Percentiles rank a stretch among this genome's conserved stretches.
Conservation (phyloP, 768 basidiomycete species). For the Auricularia auricula-judae region DNA sequence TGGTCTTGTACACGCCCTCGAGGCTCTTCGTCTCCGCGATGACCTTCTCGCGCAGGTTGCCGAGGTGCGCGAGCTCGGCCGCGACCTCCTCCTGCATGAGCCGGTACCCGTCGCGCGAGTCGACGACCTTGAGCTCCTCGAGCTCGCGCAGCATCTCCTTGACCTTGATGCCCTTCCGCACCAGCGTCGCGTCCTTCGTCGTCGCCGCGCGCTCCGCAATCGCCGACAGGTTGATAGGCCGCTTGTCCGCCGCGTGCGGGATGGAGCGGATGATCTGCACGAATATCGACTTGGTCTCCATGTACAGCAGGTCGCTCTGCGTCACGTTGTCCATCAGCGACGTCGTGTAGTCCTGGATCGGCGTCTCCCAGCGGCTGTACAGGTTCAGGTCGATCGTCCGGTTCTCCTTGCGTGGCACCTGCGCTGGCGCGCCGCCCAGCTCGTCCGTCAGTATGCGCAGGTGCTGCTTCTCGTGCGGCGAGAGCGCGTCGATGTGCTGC, state of each 20-base stretch:
- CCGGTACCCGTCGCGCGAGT: constrained; percentile 70
- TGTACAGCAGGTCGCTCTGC: constrained; percentile 96
- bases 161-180: constrained; percentile 96
- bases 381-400: constrained; percentile 82
- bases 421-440: constrained; percentile 82
- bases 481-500: constrained; percentile 90
- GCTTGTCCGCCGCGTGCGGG: constrained; percentile 70
- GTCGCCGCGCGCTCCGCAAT: constrained; percentile 95
- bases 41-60: constrained; percentile 94
- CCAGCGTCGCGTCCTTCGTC: constrained; percentile 91
- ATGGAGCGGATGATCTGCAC: constrained; percentile 95
- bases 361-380: constrained; percentile 98
- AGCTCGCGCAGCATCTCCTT: constrained; percentile 98
- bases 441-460: constrained; percentile 94
- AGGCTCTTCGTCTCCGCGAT: constrained; percentile 82
- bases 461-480: constrained; percentile 96
- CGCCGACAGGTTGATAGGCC: constrained; percentile 77
- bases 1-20: constrained; percentile 98
- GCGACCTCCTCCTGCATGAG: constrained; percentile 97
- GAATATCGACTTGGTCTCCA: constrained; percentile 99
- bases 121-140: constrained; percentile 82
- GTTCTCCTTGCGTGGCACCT: constrained; percentile 98
- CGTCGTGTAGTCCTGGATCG: constrained; percentile 93
- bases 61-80: constrained; percentile 90
- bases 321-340: constrained; percentile 96